Percentiles rank a stretch among this genome's conserved stretches.
These are phyloP conservation scores for Kazachstania sp. DNA, from an alignment of 1,139 yeast species.

Conservation along the genomic window DNA sequence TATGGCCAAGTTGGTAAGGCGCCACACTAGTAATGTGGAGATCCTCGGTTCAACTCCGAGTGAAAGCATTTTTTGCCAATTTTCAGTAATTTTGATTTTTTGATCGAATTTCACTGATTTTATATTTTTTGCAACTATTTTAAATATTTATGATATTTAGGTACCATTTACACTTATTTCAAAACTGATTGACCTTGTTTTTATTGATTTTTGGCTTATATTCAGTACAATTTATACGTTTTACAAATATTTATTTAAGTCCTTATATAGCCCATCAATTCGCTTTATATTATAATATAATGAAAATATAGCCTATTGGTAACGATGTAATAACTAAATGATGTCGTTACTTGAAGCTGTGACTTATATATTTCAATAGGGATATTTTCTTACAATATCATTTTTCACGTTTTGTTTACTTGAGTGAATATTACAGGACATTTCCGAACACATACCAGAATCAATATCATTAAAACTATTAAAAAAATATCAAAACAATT, in stretches of 20 bases:
- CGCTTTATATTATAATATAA: no score
- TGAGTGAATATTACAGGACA: not conserved
- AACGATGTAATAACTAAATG: no score
- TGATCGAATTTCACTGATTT: not conserved
- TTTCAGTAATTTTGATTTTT: not conserved
- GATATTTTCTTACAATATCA: not conserved
- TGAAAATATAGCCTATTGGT: no score
- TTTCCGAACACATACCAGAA: not conserved
- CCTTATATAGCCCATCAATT: no score
- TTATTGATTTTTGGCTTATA: no score
- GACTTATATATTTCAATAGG: no score
- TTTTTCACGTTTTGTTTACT: not conserved
- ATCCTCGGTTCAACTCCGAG: slow-evolving; percentile 82
- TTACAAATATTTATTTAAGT: no score
- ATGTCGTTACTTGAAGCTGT: no score
- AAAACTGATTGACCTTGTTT: no score
- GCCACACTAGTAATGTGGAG: slow-evolving; percentile 87
- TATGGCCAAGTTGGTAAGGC: slow-evolving; percentile 89
- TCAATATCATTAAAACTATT: not conserved
- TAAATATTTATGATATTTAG: not conserved
- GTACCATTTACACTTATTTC: no score
- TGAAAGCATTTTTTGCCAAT: slow-evolving; percentile 48
- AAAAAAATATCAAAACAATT: no score
- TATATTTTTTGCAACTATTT: not conserved
- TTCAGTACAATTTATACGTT: no score